These are phyloP conservation scores for Cladosporium sphaerospermum DNA, from an alignment of 2,329 filamentous ascomycete species.

Conservation along the genomic window DNA sequence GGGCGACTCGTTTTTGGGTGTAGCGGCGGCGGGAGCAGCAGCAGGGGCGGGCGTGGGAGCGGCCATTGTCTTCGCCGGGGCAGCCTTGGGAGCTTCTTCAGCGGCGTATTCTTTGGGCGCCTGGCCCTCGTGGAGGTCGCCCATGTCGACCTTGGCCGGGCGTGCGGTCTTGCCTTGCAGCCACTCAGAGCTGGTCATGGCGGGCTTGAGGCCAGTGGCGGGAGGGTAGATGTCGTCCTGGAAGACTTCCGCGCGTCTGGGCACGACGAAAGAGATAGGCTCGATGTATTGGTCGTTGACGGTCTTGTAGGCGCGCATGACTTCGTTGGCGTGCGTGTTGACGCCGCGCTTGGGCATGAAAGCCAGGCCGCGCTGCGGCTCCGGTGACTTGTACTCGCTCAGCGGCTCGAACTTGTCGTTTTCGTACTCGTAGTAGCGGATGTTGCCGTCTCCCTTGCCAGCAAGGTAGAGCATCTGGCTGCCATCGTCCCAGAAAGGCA, in stretches of 20 bases:
- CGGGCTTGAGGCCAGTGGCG: constrained; percentile 70
- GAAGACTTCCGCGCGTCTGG: constrained; percentile 86
- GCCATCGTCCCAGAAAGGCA: constrained; percentile 99
- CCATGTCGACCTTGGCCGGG: constrained; percentile 88
- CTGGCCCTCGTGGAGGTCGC: constrained; percentile 81
- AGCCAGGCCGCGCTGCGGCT: constrained; percentile 89
- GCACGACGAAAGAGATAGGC: constrained; percentile 95
- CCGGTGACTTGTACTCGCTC: constrained; percentile 93
- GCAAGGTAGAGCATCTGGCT: constrained; percentile 93
- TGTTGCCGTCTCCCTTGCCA: constrained; percentile 97
- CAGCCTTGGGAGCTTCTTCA: constrained; percentile 53
- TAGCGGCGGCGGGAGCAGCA: constrained; percentile 39
- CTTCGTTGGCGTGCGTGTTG: constrained; percentile 92
- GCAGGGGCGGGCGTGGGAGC: constrained; percentile 30
- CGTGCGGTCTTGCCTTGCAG: constrained; percentile 70
- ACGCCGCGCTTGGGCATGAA: constrained; percentile 94
- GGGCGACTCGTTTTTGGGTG: constrained; percentile 34
- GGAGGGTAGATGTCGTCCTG: constrained; percentile 96
- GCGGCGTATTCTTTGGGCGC: constrained; percentile 70
- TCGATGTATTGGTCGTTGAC: constrained; percentile 92
- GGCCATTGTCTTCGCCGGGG: constrained; percentile 28
- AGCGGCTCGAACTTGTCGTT: constrained; percentile 98
- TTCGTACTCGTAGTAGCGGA: constrained; percentile 96
- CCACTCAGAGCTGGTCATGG: constrained; percentile 76
- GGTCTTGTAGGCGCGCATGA: constrained; percentile 94